Evolutionary conservation across 2,329 filamentous ascomycete genomes (phyloP).

Genomic region (Trichophyton benhamiae): DNA sequence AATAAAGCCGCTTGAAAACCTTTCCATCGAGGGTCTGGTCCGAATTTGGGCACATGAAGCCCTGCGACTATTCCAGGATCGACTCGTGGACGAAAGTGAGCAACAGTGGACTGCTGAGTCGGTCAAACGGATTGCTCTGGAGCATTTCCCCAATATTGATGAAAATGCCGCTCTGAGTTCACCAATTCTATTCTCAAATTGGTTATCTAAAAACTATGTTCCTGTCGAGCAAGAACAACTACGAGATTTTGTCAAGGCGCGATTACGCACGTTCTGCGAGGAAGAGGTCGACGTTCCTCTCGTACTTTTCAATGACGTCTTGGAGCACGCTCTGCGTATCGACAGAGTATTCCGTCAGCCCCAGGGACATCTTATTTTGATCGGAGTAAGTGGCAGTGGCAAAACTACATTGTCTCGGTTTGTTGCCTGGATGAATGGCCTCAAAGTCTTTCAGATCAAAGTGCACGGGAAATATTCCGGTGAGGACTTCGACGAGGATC

Average conservation of each 20-base stretch:
- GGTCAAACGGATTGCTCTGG: slow-evolving; percentile 71
- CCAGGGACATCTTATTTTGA: slow-evolving; percentile 94
- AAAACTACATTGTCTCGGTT: slow-evolving; percentile 98
- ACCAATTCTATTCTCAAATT: slow-evolving; percentile 97
- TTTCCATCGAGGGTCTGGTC: slow-evolving; percentile 81
- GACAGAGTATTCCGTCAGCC: slow-evolving; percentile 97
- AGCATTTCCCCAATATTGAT: slow-evolving; percentile 92
- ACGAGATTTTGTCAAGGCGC: slow-evolving; percentile 92
- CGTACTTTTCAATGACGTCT: slow-evolving; percentile 97
- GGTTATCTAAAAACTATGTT: slow-evolving; percentile 97
- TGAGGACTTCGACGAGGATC: slow-evolving; percentile 96
- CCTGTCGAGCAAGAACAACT: slow-evolving; percentile 91
- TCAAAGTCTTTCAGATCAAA: slow-evolving; percentile 99
- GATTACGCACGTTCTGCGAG: slow-evolving; percentile 95
- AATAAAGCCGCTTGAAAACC: slow-evolving; percentile 76
- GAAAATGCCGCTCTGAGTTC: slow-evolving; percentile 77
- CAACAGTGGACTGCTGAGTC: slow-evolving; percentile 88
- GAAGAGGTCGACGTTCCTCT: slow-evolving; percentile 98
- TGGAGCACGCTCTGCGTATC: slow-evolving; percentile 95
- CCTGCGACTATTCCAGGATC: slow-evolving; percentile 89
- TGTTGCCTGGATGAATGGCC: slow-evolving; percentile 98
- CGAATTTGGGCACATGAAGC: slow-evolving; percentile 98
- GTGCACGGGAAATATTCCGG: slow-evolving; percentile 97
- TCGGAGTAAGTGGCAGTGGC: slow-evolving; percentile 94
- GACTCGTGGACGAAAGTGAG: slow-evolving; percentile 87